phyloP scores from a whole-genome alignment of 495 filamentous ascomycete species.

The Neurospora sp. region DNA sequence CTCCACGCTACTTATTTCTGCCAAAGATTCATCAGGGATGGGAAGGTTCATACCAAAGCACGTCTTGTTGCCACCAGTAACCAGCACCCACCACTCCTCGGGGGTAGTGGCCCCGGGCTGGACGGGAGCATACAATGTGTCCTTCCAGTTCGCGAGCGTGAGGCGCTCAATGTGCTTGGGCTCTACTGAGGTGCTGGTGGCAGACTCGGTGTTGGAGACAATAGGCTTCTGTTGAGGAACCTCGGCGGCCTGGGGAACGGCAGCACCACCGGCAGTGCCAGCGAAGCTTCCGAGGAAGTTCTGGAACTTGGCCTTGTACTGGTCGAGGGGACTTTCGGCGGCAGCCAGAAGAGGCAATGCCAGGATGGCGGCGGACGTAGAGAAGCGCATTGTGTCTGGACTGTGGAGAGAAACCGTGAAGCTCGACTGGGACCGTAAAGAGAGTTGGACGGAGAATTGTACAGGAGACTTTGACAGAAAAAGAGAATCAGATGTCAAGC shows the following conservation, averaged over 20 bases:
- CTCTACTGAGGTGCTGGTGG: slow-evolving; percentile 31
- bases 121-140: slow-evolving; percentile 51
- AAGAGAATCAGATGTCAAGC: not conserved
- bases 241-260: slow-evolving; percentile 43
- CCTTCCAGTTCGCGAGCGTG: slow-evolving; percentile 62
- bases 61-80: slow-evolving; percentile 80
- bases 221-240: slow-evolving; percentile 27
- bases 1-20: not conserved
- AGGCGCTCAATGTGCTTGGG: slow-evolving; percentile 46
- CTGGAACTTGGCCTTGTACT: slow-evolving; percentile 60
- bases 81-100: slow-evolving; percentile 71
- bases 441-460: slow-evolving; percentile 1
- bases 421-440: not conserved
- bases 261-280: slow-evolving; percentile 11
- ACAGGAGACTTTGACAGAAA: not conserved
- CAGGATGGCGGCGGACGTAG: slow-evolving; percentile 44
- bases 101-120: slow-evolving; percentile 41
- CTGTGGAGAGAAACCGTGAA: not conserved
- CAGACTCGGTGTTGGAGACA: slow-evolving; percentile 16
- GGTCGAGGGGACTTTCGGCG: slow-evolving; percentile 32
- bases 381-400: slow-evolving; percentile 57
- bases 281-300: slow-evolving; percentile 39
- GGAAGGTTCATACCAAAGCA: slow-evolving; percentile 51
- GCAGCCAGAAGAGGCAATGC: slow-evolving; percentile 63
- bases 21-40: not conserved